Conservation (phyloP, 2,329 filamentous ascomycete genomes). For the Epicoccum nigrum region DNA sequence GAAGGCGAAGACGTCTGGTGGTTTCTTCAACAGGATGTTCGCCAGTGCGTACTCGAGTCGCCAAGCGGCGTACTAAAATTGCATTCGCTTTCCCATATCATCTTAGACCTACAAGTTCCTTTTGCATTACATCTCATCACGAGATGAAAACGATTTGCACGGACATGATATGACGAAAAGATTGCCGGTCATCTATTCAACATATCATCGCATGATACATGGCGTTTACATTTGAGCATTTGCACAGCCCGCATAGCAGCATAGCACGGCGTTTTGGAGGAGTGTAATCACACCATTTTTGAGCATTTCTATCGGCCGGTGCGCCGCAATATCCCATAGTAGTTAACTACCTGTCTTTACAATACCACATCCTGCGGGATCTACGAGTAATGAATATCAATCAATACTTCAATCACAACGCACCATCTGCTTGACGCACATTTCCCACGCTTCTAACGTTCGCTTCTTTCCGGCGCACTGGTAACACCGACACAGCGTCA, state of each 20-base stretch:
- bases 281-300: conserved; percentile 6
- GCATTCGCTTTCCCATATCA: conserved; percentile 36
- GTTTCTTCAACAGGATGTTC: conserved; percentile 50
- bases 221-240: conserved; percentile 19
- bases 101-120: conserved; percentile 28
- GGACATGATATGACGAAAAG: conserved; percentile 19
- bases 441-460: conserved; percentile 16
- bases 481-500: conserved; percentile 5
- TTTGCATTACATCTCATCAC: conserved; percentile 25
- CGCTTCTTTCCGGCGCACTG: conserved; percentile 17
- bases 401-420: conserved; percentile 15
- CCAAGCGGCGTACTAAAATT: conserved; percentile 39
- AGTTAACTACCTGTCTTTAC: conserved; percentile 15
- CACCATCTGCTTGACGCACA: conserved; percentile 6
- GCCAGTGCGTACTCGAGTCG: conserved; percentile 36
- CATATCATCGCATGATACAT: conserved; percentile 18
- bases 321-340: conserved; percentile 18
- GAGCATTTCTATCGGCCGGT: conserved; percentile 17
- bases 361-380: conserved; percentile 8
- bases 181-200: conserved; percentile 18
- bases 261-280: conserved; percentile 18
- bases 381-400: conserved; percentile 19
- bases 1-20: conserved; percentile 47
- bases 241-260: conserved; percentile 20
- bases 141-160: conserved; percentile 18